These are phyloP conservation scores for Cinnamomum micranthum DNA, from an alignment of 164 flowering plant genomes.

Conservation along the genomic window DNA sequence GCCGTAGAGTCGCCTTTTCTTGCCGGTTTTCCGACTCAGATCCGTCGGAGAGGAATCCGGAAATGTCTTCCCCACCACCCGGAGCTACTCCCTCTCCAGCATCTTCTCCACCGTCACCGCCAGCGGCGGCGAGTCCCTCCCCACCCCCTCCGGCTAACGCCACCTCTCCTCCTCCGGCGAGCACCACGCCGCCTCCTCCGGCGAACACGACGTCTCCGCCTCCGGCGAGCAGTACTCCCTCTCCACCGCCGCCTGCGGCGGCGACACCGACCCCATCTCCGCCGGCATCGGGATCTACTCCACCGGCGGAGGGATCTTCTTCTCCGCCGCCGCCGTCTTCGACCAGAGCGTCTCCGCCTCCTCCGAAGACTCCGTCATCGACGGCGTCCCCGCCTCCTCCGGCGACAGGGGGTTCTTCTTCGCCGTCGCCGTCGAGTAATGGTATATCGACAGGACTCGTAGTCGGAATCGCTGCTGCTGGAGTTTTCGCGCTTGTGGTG, in stretches of 20 bases:
- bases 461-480: conserved; percentile 63
- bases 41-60: neutral
- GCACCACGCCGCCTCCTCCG: conserved; percentile 21
- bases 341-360: conserved; percentile 18
- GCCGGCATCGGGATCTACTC: conserved; percentile 13
- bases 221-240: conserved; percentile 9
- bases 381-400: conserved; percentile 11
- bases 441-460: conserved; percentile 43
- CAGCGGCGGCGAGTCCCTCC: conserved; percentile 14
- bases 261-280: conserved; percentile 19
- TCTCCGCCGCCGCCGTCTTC: conserved; percentile 1
- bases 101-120: conserved; percentile 30
- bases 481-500: conserved; percentile 35
- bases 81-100: conserved; percentile 19
- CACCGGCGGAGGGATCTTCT: conserved; percentile 15
- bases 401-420: neutral
- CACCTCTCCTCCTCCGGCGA: conserved; percentile 22
- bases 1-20: too few relatives aligned
- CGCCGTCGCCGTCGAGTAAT: neutral
- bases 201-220: conserved; percentile 14
- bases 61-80: conserved; percentile 21
- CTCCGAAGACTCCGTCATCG: conserved; percentile 9
- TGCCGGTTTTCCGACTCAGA: neutral
- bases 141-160: conserved; percentile 10
- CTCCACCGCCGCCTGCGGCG: conserved; percentile 4